Conservation (phyloP, 306 rosid species). For the Pyrus communis region DNA sequence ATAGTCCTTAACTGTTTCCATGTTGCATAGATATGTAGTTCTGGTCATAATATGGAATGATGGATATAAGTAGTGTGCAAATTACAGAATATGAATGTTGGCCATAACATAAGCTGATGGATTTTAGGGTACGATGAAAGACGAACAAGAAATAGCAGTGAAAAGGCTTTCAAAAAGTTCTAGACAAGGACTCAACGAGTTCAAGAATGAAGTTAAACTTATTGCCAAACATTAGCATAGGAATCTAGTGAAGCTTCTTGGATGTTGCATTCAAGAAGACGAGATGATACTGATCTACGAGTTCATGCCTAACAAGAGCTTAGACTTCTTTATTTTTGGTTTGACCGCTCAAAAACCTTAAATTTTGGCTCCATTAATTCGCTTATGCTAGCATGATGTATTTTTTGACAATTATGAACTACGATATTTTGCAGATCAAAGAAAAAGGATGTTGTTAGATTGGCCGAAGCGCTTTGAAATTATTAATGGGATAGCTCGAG, state of each 20-base stretch:
- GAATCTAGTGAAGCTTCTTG: slow-evolving; percentile 34
- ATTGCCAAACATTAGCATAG: slow-evolving; percentile 28
- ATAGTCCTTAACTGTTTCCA: background rate
- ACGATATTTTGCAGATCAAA: background rate
- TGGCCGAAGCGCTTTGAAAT: slow-evolving; percentile 25
- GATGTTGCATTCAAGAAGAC: slow-evolving; percentile 25
- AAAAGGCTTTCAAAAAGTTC: background rate
- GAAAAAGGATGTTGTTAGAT: background rate
- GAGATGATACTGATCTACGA: slow-evolving; percentile 35
- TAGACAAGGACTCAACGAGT: slow-evolving; percentile 10
- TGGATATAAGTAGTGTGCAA: too few species aligned
- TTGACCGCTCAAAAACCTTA: background rate
- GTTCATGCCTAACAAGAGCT: slow-evolving; percentile 35
- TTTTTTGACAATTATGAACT: too few species aligned
- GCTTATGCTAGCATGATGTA: too few species aligned
- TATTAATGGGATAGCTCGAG: slow-evolving; percentile 25
- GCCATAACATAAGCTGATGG: background rate
- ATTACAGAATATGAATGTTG: background rate
- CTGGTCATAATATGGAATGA: too few species aligned
- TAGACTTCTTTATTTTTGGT: slow-evolving; percentile 42
- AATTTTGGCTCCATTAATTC: too few species aligned
- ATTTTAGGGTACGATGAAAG: background rate
- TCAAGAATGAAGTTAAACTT: slow-evolving; percentile 1
- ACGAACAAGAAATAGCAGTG: background rate
- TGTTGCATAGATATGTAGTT: background rate